Evolutionary conservation across 495 filamentous ascomycete species (phyloP), one percentile per base, ranked within the genome.

Genomic region (Talaromyces wortmannii): DNA sequence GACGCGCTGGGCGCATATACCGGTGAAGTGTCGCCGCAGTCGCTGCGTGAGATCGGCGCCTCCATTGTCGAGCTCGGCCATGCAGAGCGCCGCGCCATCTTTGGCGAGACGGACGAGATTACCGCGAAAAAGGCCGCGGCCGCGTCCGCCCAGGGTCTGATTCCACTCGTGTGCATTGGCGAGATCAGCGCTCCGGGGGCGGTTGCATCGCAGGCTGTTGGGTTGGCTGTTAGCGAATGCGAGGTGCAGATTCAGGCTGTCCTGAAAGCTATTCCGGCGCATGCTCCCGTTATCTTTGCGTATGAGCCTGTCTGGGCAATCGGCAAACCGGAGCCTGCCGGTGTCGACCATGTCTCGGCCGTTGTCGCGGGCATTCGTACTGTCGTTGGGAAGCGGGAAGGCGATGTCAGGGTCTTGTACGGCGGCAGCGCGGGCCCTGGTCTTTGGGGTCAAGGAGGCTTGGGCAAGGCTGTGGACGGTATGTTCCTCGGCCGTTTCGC

Each of bases 261-360:
- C 7, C 61, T 94, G 15, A 68, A 68, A 12, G 79, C 74, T 0
- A 69, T 91, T 18, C 76, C 80, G 0, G 68, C 63, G 3, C 73
- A 82, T 8, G 78, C 78, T 1, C 82, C 90, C n/a, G 79, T 92
- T 16, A 83, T 92, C 12, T 77, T 94, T 42, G 90, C 89, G 4
- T 95, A 95, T 65, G 90, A 95, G 73, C 90, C 90, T 10, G 88
- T 92, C 1, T 95, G 90, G 90, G 90, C 89, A 0, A 95, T 95
- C 68, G 90, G 90, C 3, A 79, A 87, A 30, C 70, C 73, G 0
- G 75, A 83, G 59, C 89, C 90, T n/a, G 90, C 90, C 4, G 72
- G 73, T 7, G 78, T 81, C 30, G 83, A 86, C 55, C 84, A 94
- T 68, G 88, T 95, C 4, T 74, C 80, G 4, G 78, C 73, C 33